Conservation (phyloP, 345 rosid genomes). For the Sapria himalayana region DNA sequence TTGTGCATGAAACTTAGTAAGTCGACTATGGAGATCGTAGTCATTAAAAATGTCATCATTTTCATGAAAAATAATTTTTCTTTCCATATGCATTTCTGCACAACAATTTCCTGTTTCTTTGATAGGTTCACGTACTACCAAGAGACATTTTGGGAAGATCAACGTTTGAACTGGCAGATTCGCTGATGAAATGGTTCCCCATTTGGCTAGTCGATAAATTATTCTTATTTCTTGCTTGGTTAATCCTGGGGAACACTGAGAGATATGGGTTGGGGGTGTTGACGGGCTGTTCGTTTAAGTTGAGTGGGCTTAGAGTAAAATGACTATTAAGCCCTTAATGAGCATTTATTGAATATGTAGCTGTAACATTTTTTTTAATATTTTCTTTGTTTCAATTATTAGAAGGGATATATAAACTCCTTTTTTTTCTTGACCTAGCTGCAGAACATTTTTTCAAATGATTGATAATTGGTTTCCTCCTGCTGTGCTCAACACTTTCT, state of each 20-base stretch:
- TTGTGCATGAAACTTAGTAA: slow-evolving; percentile 29
- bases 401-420: too few species aligned
- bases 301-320: too few species aligned
- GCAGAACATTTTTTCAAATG: too few species aligned
- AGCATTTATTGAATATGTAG: too few species aligned
- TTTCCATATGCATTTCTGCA: background rate
- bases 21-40: slow-evolving; percentile 4
- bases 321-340: too few species aligned
- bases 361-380: too few species aligned
- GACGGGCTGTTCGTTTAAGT: too few species aligned
- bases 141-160: slow-evolving; percentile 46
- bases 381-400: too few species aligned
- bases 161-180: slow-evolving; percentile 34
- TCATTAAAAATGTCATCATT: slow-evolving; percentile 4
- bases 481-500: too few species aligned
- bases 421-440: too few species aligned
- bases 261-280: slow-evolving; percentile 45
- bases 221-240: slow-evolving; percentile 27
- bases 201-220: slow-evolving; percentile 59
- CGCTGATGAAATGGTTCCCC: slow-evolving; percentile 49
- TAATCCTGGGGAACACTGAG: slow-evolving; percentile 33
- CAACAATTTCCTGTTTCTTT: slow-evolving; percentile 1
- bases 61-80: background rate
- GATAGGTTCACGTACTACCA: slow-evolving; percentile 45
- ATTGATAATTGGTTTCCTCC: too few species aligned